Percentiles rank a stretch among this genome's conserved stretches.
Evolutionary conservation across 768 basidiomycete genomes (phyloP).

Genomic region (Mycena galopus): DNA sequence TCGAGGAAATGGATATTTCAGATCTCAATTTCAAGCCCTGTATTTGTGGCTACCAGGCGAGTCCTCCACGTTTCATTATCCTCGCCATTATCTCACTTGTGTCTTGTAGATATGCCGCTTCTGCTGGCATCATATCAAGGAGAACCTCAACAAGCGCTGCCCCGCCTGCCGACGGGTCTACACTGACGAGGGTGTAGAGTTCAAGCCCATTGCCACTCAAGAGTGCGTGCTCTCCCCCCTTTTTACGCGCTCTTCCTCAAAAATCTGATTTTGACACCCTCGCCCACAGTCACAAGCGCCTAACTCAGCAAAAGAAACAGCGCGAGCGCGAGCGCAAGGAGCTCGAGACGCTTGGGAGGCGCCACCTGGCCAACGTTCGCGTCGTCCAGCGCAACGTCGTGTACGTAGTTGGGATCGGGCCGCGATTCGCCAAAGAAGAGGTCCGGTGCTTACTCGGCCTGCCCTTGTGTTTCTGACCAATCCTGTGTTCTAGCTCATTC

Average conservation of each 20-base stretch:
- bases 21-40: conserved; percentile 99
- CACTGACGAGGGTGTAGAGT: conserved; percentile 92
- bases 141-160: conserved; percentile 95
- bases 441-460: conserved; percentile 57
- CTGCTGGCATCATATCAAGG: conserved; percentile 98
- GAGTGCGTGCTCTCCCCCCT: conserved; percentile 73
- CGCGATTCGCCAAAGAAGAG: conserved; percentile 96
- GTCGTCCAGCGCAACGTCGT: conserved; percentile 98
- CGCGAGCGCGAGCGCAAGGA: conserved; percentile 97
- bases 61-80: conserved; percentile 14
- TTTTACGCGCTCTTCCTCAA: conserved; percentile 35
- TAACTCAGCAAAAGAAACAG: conserved; percentile 95
- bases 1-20: conserved; percentile 98
- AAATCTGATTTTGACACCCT: conserved; percentile 22
- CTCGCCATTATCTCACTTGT: conserved; percentile 23
- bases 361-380: conserved; percentile 91
- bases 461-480: conserved; percentile 29
- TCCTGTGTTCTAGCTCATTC: conserved; percentile 73
- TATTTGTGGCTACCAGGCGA: conserved; percentile 97
- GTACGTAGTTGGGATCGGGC: conserved; percentile 95
- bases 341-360: conserved; percentile 85
- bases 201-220: conserved; percentile 94
- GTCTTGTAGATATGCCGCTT: conserved; percentile 93
- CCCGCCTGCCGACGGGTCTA: conserved; percentile 96
- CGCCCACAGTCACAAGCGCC: conserved; percentile 84